A percentile compares a stretch with the other conserved stretches of the same genome.
These are phyloP conservation scores for Bipolaris gigantea DNA, from an alignment of 2,329 filamentous ascomycete genomes.

Conservation along the genomic window DNA sequence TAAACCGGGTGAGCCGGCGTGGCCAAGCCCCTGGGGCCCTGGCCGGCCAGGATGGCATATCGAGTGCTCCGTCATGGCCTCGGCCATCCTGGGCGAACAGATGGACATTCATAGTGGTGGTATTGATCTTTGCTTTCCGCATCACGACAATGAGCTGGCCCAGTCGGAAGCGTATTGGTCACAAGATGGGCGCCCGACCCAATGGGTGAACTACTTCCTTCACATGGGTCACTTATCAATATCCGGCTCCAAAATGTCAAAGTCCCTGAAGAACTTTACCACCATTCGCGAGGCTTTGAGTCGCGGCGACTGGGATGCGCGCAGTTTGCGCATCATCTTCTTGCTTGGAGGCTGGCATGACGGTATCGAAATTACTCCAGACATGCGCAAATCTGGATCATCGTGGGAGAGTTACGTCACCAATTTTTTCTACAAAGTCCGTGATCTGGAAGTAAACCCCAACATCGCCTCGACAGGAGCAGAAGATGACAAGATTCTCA, in stretches of 20 bases:
- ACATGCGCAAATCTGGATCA: constrained; percentile 72
- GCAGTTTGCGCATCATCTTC: constrained; percentile 83
- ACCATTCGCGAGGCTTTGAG: constrained; percentile 83
- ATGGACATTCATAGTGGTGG: constrained; percentile 95
- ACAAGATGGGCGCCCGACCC: constrained; percentile 48
- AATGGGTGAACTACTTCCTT: constrained; percentile 95
- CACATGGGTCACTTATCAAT: constrained; percentile 95
- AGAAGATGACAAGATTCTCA: constrained; percentile 49
- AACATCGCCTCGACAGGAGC: constrained; percentile 33
- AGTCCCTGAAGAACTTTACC: constrained; percentile 93
- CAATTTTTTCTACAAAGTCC: constrained; percentile 66
- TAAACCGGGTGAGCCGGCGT: constrained; percentile 88
- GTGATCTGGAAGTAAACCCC: constrained; percentile 50
- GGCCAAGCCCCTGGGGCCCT: constrained; percentile 84
- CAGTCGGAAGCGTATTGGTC: constrained; percentile 85
- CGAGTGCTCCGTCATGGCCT: constrained; percentile 95
- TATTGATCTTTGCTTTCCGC: constrained; percentile 85
- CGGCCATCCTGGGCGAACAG: constrained; percentile 76
- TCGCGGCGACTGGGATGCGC: constrained; percentile 70
- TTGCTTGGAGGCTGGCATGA: constrained; percentile 88
- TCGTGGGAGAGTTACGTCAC: constrained; percentile 81
- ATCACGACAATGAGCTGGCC: constrained; percentile 78
- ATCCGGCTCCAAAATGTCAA: constrained; percentile 91
- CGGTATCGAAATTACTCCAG: constrained; percentile 85
- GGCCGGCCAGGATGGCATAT: constrained; percentile 96